Conservation (phyloP, 306 rosid species). For the Fragaria vesca region DNA sequence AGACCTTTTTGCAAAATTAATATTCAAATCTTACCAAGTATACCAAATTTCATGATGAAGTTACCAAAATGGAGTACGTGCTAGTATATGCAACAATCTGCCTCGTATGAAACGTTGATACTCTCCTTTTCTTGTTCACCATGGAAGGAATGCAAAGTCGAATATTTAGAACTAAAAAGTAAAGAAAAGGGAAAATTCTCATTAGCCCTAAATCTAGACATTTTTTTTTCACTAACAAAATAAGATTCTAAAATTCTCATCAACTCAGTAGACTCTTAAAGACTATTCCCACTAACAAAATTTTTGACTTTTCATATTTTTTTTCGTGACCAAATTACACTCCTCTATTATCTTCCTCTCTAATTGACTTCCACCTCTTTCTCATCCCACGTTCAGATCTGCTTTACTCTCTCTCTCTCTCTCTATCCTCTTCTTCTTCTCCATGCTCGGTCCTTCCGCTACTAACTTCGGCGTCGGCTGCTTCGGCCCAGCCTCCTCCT, state of each 20-base stretch:
- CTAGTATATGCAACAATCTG: background rate
- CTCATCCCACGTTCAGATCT: no score
- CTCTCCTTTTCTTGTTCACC: constrained; percentile 21
- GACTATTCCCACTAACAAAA: no score
- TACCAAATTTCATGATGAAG: constrained; percentile 8
- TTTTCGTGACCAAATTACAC: no score
- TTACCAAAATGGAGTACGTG: background rate
- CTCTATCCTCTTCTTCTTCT: constrained; percentile 65
- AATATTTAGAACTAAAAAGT: background rate
- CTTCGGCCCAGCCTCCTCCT: constrained; percentile 27
- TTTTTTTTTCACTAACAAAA: no score
- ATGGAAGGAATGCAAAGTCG: constrained; percentile 23
- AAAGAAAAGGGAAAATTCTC: no score
- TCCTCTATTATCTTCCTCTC: no score
- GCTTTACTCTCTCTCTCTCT: no score
- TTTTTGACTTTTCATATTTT: no score
- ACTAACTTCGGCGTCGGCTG: constrained; percentile 52
- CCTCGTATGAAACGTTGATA: background rate
- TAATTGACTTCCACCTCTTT: no score
- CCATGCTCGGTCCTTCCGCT: constrained; percentile 41
- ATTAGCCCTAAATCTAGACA: no score
- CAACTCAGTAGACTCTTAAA: no score
- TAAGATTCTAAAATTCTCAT: no score
- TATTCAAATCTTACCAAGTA: background rate
- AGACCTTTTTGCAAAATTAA: background rate